Conservation (phyloP, 257 asterid species). For the Jaltomata sinuosa region DNA sequence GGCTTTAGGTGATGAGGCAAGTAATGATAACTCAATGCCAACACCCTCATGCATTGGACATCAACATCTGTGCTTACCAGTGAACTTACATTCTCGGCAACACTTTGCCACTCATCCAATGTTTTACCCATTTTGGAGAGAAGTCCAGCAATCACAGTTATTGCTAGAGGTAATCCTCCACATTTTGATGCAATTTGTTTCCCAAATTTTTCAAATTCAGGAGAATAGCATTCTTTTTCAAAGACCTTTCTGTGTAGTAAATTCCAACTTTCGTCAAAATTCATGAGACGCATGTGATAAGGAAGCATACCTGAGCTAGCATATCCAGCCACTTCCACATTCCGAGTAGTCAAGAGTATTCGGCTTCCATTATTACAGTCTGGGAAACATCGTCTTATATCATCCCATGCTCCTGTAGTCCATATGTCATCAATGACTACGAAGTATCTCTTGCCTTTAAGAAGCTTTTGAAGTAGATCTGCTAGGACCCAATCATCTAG, state of each 20-base stretch:
- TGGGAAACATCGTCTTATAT: neutral
- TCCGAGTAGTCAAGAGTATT: conserved; percentile 11
- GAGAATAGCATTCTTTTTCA: neutral
- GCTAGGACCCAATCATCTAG: neutral
- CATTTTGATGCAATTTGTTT: conserved; percentile 1
- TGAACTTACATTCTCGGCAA: neutral
- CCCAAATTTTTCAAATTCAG: neutral
- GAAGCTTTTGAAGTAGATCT: neutral
- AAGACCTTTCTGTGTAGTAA: neutral
- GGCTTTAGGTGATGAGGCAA: conserved; percentile 7
- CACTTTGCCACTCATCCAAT: neutral
- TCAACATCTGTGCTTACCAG: neutral
- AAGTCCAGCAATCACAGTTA: neutral
- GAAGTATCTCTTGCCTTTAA: neutral
- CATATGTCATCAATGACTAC: conserved; percentile 11
- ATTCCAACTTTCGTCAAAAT: conserved; percentile 1
- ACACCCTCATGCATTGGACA: neutral
- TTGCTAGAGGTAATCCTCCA: neutral
- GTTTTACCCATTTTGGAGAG: neutral
- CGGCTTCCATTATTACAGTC: conserved; percentile 1
- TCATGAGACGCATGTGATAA: neutral
- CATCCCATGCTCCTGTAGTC: neutral
- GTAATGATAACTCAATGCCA: conserved; percentile 2
- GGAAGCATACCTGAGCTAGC: neutral
- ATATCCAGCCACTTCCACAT: neutral